Conservation (phyloP, 176 grass and related monocot species). For the Eragrostis curvula region DNA sequence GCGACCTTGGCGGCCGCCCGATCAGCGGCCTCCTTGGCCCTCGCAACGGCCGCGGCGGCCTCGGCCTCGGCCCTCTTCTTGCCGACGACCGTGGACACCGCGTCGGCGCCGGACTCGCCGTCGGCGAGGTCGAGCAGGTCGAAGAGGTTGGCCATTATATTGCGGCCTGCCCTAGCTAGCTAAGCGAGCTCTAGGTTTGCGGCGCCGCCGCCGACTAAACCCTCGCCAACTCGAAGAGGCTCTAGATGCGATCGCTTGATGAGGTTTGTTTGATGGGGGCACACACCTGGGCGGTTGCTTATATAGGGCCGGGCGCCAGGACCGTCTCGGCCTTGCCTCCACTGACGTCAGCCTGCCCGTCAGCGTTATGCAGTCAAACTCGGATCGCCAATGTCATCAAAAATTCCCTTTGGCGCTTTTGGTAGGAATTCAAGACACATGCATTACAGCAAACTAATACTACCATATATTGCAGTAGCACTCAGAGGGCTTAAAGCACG, state of each 20-base stretch:
- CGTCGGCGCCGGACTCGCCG: constrained; percentile 37
- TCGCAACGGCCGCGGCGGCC: neutral
- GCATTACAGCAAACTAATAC: too few species aligned
- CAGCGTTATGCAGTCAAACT: too few species aligned
- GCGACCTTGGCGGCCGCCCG: neutral
- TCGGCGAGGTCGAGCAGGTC: constrained; percentile 34
- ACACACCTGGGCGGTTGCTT: too few species aligned
- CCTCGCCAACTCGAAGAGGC: neutral
- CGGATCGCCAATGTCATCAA: too few species aligned
- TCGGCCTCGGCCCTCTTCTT: neutral
- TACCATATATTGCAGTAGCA: too few species aligned
- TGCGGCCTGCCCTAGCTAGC: neutral
- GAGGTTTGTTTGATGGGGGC: too few species aligned
- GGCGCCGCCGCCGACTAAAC: constrained; percentile 5
- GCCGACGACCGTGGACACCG: constrained; percentile 32
- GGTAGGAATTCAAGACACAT: too few species aligned
- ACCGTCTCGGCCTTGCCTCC: too few species aligned
- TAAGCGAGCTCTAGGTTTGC: constrained; percentile 12
- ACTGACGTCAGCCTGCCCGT: too few species aligned
- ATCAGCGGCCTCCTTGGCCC: neutral
- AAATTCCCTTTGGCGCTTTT: too few species aligned
- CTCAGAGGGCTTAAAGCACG: too few species aligned
- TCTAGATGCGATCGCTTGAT: neutral
- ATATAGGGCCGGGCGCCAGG: too few species aligned
- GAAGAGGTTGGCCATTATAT: constrained; percentile 47